Percentiles rank a stretch among this genome's conserved stretches.
Evolutionary conservation across 1,284 basidiomycete species (phyloP).

Genomic region (Microbotryum silenes-acaulis): DNA sequence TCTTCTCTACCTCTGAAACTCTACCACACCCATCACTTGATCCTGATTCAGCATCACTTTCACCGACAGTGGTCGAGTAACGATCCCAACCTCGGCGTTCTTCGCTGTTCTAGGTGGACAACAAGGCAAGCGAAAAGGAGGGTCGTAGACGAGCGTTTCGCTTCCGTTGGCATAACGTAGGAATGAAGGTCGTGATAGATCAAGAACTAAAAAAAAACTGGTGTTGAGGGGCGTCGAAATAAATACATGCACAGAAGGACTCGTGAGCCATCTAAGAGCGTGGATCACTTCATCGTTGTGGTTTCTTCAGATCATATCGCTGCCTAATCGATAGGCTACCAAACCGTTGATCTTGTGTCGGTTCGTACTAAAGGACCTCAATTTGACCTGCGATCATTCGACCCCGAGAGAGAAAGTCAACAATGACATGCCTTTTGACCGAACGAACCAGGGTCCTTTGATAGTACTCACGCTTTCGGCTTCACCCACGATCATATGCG

Average conservation of each 20-base stretch:
- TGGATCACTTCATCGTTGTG: background rate
- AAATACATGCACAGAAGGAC: background rate
- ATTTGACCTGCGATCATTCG: slow-evolving; percentile 38
- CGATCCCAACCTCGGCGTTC: slow-evolving; percentile 27
- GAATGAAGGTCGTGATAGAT: background rate
- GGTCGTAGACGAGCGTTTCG: background rate
- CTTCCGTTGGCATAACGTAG: too few relatives aligned
- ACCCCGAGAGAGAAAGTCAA: slow-evolving; percentile 4
- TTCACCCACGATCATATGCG: slow-evolving; percentile 88
- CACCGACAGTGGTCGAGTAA: slow-evolving; percentile 17
- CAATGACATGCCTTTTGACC: slow-evolving; percentile 10
- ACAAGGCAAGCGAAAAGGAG: slow-evolving; percentile 26
- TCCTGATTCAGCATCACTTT: background rate
- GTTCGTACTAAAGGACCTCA: slow-evolving; percentile 43
- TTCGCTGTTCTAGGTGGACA: slow-evolving; percentile 24
- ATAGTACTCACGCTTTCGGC: slow-evolving; percentile 75
- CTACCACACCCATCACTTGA: background rate
- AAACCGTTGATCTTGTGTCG: slow-evolving; percentile 43
- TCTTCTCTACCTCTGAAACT: background rate
- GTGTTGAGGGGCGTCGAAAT: background rate
- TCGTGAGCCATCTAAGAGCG: background rate
- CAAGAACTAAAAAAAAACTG: background rate
- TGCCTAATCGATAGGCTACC: slow-evolving; percentile 42
- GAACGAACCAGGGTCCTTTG: background rate
- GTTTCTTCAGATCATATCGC: slow-evolving; percentile 32